phyloP scores from a whole-genome alignment of 352 stramenopile genomes.

The Phytophthora fragariaefolia region DNA sequence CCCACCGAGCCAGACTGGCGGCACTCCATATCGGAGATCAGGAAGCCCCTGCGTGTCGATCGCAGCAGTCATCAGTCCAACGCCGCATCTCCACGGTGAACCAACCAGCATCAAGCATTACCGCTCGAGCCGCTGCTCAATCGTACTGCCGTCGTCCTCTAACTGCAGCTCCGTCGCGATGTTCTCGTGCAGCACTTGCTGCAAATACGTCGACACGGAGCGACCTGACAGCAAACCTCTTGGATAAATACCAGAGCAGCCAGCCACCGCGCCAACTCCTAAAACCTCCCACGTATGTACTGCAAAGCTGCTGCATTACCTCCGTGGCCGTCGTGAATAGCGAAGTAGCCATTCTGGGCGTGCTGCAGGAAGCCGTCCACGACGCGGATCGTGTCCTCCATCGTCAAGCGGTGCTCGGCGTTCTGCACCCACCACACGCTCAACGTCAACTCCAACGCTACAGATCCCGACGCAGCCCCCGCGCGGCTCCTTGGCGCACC shows the following conservation, averaged over 20 bases:
- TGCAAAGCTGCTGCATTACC: constrained; percentile 34
- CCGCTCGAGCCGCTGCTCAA: constrained; percentile 71
- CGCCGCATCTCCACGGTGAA: not conserved
- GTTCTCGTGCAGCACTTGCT: constrained; percentile 71
- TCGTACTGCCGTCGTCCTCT: constrained; percentile 41
- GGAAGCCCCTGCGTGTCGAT: constrained; percentile 50
- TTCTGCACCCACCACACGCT: constrained; percentile 50
- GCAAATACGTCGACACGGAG: constrained; percentile 72
- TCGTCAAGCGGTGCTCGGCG: constrained; percentile 73
- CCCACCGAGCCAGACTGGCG: constrained; percentile 58
- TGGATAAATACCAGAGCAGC: not conserved
- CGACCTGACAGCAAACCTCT: constrained; percentile 41
- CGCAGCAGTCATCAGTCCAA: constrained; percentile 1
- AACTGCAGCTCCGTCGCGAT: constrained; percentile 58
- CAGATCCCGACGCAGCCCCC: no score
- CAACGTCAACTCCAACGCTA: no score
- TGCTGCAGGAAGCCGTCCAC: constrained; percentile 71
- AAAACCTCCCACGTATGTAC: not conserved
- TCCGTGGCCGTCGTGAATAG: constrained; percentile 81
- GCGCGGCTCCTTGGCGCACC: constrained; percentile 33
- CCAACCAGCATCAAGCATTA: constrained; percentile 15
- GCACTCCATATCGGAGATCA: constrained; percentile 84
- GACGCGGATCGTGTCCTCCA: constrained; percentile 82
- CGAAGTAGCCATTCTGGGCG: constrained; percentile 75
- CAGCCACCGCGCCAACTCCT: no score